Conservation (phyloP, 345 rosid genomes). For the Heritiera fomes region DNA sequence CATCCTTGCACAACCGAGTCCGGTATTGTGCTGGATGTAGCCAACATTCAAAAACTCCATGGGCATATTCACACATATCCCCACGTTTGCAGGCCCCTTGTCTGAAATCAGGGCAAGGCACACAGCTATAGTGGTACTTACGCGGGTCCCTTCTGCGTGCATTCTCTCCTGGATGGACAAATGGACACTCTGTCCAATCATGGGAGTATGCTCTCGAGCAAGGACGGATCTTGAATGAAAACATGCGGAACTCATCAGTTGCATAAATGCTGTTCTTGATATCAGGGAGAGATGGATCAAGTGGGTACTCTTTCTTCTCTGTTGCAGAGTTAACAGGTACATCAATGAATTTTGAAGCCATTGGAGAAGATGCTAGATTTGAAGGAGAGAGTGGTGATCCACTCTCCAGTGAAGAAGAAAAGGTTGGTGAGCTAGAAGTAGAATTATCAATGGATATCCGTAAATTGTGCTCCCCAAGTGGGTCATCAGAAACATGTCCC, state of each 20-base stretch:
- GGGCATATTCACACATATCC: constrained; percentile 60
- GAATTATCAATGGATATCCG: constrained; percentile 31
- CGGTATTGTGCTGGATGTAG: constrained; percentile 68
- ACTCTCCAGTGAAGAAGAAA: constrained; percentile 36
- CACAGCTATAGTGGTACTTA: constrained; percentile 74
- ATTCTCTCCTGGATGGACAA: constrained; percentile 82
- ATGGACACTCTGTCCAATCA: constrained; percentile 87
- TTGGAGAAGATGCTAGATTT: constrained; percentile 32
- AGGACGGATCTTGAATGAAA: constrained; percentile 59
- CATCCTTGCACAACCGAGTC: constrained; percentile 58
- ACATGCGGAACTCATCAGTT: constrained; percentile 79
- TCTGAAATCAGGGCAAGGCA: constrained; percentile 76
- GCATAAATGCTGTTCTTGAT: constrained; percentile 68
- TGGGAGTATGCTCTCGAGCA: constrained; percentile 78
- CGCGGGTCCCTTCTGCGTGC: constrained; percentile 79
- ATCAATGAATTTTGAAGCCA: constrained; percentile 33
- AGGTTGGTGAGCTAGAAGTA: constrained; percentile 35
- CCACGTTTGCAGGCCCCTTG: constrained; percentile 70
- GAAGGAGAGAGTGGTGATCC: constrained; percentile 39
- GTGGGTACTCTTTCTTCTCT: constrained; percentile 63
- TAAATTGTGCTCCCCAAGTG: constrained; percentile 22
- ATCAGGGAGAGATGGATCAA: constrained; percentile 74
- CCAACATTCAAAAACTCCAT: constrained; percentile 79
- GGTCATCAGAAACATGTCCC: constrained; percentile 18
- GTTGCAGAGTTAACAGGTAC: not conserved